Base-by-base conservation (phyloP, 148 eudicot species). In the Pouteria glomerata region DNA sequence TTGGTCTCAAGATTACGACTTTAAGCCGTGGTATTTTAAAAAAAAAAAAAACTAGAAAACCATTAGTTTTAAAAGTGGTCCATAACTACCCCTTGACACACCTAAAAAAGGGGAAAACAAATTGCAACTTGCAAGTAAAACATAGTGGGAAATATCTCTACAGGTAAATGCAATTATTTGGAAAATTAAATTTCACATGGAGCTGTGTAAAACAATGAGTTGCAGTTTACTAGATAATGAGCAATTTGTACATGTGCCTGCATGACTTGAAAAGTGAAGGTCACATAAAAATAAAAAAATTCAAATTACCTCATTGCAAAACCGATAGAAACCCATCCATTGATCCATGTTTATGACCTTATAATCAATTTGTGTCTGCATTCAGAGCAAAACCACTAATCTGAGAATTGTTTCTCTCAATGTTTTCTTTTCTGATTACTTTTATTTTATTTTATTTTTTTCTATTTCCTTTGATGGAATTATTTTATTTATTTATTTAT, bases 311-410 rank as follows among this genome's bases (percentile, higher is more conserved):
- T 95, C 97, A 37, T 76, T 83, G 87, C 86, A 85, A 77, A 95
- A 91, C 68, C 97, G 85, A 79, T 83, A 91, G 82, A 95, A 91
- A 68, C 96, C 93, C 86, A 85, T 91, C 97, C 97, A 95, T 53
- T 95, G 98, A 78, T 95, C 98, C 93, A 85, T 83, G 85, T 88
- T 95, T 65, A 95, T 84, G 80, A 91, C 97, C 86, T 95, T 91
- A 87, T 89, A 95, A 79, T 91, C 97, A 73, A 66, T 79, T 73
- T 95, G 98, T 27, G 73, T 74, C 98, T 95, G 91, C 77, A 78
- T 55, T 53, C 30, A 41, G 37, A 33, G 23, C 51, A 69, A 41
- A 75, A 50, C 3, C 57, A 70, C 53, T 51, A n/a, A 52, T 68
- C 51, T 75, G 68, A 76, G 59, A 41, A 56, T 26, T 45, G 23